Percentiles rank a stretch among this genome's conserved stretches.
Conservation (phyloP, 1,284 basidiomycete species). For the Trichosporon inkin region DNA sequence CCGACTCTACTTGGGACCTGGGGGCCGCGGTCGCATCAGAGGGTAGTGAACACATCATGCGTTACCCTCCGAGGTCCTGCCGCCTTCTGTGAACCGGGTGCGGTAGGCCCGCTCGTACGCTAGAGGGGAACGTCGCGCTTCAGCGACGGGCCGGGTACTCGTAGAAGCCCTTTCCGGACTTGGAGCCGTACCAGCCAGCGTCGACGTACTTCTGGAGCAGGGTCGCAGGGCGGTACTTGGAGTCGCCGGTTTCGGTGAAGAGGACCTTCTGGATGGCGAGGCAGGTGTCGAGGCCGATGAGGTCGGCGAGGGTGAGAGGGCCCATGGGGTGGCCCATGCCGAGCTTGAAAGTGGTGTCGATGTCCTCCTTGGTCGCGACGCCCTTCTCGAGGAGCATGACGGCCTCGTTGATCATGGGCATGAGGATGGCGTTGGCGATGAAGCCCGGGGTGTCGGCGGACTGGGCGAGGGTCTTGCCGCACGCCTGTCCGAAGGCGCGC, state of each 20-base stretch:
- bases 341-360: slow-evolving; percentile 85
- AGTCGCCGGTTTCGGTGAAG: slow-evolving; percentile 81
- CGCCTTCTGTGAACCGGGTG: background rate
- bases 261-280: slow-evolving; percentile 85
- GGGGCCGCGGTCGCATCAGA: too few species aligned
- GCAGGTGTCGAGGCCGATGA: slow-evolving; percentile 89
- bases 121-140: background rate
- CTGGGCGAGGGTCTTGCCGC: slow-evolving; percentile 86
- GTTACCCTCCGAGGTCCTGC: background rate
- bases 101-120: background rate
- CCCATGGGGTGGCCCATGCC: slow-evolving; percentile 98
- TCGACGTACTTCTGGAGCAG: slow-evolving; percentile 93
- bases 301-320: slow-evolving; percentile 76
- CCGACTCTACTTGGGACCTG: background rate
- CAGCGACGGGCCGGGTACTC: slow-evolving; percentile 51
- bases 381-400: slow-evolving; percentile 91
- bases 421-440: slow-evolving; percentile 49
- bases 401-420: slow-evolving; percentile 62
- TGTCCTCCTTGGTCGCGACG: slow-evolving; percentile 85
- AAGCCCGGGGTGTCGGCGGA: slow-evolving; percentile 87
- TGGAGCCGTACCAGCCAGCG: slow-evolving; percentile 90
- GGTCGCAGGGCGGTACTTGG: slow-evolving; percentile 92
- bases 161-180: slow-evolving; percentile 70
- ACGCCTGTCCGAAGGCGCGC: slow-evolving; percentile 75
- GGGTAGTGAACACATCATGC: background rate